Conservation (phyloP, 306 rosid species). For the Quercus ilex region DNA sequence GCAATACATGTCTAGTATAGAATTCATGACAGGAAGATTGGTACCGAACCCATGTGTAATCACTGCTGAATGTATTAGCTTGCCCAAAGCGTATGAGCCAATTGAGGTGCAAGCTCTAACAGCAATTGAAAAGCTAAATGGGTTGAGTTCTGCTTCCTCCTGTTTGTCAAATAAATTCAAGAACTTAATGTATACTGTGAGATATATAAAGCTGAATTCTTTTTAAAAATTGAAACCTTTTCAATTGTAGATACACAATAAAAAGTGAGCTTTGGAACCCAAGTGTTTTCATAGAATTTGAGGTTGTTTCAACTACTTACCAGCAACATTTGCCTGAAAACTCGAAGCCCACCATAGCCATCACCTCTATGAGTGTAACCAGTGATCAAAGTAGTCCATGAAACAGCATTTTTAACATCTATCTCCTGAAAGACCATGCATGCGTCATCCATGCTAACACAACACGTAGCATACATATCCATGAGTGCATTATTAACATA, state of each 20-base stretch:
- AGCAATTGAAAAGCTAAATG: conserved; percentile 72
- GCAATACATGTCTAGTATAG: conserved; percentile 78
- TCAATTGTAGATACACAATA: background rate
- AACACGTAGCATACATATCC: conserved; percentile 65
- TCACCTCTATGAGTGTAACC: conserved; percentile 71
- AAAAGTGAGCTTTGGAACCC: background rate
- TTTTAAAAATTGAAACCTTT: background rate
- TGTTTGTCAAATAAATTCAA: conserved; percentile 37
- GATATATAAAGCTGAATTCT: background rate
- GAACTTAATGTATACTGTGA: background rate
- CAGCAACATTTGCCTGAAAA: conserved; percentile 61
- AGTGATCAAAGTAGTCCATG: conserved; percentile 76
- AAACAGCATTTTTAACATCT: conserved; percentile 45
- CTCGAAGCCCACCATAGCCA: conserved; percentile 50
- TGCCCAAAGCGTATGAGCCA: conserved; percentile 45
- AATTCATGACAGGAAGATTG: conserved; percentile 68
- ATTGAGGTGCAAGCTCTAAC: conserved; percentile 65
- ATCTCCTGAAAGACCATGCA: conserved; percentile 48
- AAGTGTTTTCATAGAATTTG: background rate
- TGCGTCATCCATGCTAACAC: conserved; percentile 52
- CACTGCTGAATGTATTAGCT: conserved; percentile 66
- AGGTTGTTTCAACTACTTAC: conserved; percentile 28
- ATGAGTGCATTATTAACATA: conserved; percentile 67
- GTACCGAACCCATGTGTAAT: conserved; percentile 53
- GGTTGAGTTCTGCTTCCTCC: conserved; percentile 62